Base-by-base conservation (phyloP, 768 basidiomycete genomes). In the Hericium coralloides region DNA sequence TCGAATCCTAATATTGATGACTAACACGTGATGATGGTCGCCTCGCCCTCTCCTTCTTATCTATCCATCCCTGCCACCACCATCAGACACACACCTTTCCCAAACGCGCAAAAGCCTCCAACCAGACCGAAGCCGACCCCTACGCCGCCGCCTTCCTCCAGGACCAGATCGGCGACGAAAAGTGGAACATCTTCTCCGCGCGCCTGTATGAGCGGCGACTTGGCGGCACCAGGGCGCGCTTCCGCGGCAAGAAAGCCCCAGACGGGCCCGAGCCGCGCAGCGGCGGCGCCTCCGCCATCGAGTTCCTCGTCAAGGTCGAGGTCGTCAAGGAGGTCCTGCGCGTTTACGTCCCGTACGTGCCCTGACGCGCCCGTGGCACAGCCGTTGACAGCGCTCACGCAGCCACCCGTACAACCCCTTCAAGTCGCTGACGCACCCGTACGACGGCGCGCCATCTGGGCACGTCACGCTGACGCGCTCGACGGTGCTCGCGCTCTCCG, bases 321-420 rank as follows among this genome's bases (percentile, higher is more conserved):
- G 72, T 79, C 18, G 78, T 78, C 62, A 78, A 78, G 57, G 74
- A 78, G 64, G 74, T 77, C 23, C 61, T 78, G 49, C 68, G 77
- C 59, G 75, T 68, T 8, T 79, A 70, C 59, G 78, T 79, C 52
- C 77, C 77, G 78, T 77, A 67, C 61, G 78, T 76, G 25, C 39
- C 53, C 20, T 48, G 50, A 10, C 26, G 23, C 12, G 12, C 15
- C 47, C 45, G 52, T 14, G 36, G 17, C 20, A 39, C 39, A 9
- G 6, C 43, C 39, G n/a, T 55, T 41, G 15, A 6, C 17, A 38
- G 15, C 55, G 55, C 20, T 43, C 49, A 49, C 20, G 38, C 71
- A 77, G 77, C n/a, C 76, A 78, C 63, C 78, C 77, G 59, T 79
- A 79, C 53, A 77, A 78, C 65, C 77, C 78, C 58, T 70, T 77